phyloP scores from a whole-genome alignment of 2,329 filamentous ascomycete species.

The Fusarium zealandicum region DNA sequence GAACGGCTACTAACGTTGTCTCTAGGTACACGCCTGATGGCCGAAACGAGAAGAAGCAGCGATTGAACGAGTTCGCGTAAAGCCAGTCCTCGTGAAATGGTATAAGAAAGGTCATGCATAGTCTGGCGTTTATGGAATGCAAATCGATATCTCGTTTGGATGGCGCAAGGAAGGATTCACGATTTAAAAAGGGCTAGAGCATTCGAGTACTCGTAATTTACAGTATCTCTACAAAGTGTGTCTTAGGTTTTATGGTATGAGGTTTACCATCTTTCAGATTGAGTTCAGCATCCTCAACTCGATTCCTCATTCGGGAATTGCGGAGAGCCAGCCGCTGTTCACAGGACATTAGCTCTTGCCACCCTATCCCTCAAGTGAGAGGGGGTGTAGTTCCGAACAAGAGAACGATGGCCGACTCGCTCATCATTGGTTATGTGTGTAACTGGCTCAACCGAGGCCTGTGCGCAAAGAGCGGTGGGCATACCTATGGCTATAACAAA shows the following conservation, averaged over 20 bases:
- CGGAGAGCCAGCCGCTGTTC: no score
- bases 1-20: conserved; percentile 15
- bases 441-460: conserved; percentile 8
- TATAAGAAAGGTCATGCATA: conserved; percentile 39
- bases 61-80: conserved; percentile 48
- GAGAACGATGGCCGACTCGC: neutral
- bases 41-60: conserved; percentile 67
- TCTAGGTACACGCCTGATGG: conserved; percentile 67
- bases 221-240: conserved; percentile 7
- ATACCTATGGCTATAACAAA: conserved; percentile 1
- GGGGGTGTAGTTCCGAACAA: neutral
- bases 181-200: conserved; percentile 32
- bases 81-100: conserved; percentile 6
- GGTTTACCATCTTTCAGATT: neutral
- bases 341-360: no score
- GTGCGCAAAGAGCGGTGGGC: conserved; percentile 37
- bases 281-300: neutral
- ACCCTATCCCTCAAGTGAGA: no score
- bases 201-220: conserved; percentile 23
- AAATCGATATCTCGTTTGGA: conserved; percentile 35
- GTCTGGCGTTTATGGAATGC: conserved; percentile 46
- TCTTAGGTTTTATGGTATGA: conserved; percentile 6
- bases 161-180: conserved; percentile 42
- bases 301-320: neutral
- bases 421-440: neutral